phyloP scores from a whole-genome alignment of 2,329 filamentous ascomycete genomes.

The Nigrospora sphaerica region DNA sequence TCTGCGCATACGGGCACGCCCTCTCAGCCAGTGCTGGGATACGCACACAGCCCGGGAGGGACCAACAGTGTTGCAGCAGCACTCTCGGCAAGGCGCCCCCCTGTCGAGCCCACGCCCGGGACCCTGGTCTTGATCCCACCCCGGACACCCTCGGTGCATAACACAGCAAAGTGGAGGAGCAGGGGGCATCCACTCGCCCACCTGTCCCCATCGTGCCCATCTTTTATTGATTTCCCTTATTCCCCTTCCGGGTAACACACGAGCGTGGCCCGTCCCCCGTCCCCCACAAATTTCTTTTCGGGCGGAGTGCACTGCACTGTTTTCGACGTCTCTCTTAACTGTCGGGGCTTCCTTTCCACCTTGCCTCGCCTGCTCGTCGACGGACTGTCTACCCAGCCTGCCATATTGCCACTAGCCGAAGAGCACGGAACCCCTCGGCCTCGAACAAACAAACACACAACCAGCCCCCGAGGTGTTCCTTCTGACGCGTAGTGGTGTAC shows the following conservation, averaged over 20 bases:
- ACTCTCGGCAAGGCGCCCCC: slow-evolving; percentile 1
- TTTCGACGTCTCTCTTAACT: background rate
- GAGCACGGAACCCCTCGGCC: too few relatives aligned
- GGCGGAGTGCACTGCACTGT: slow-evolving; percentile 11
- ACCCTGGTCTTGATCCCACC: slow-evolving; percentile 8
- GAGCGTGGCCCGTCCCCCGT: slow-evolving; percentile 13
- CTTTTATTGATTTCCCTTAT: slow-evolving; percentile 16
- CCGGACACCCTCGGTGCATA: slow-evolving; percentile 18
- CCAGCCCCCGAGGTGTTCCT: too few relatives aligned
- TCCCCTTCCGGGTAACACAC: slow-evolving; percentile 14
- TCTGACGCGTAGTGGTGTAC: too few relatives aligned
- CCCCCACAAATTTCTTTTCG: slow-evolving; percentile 15
- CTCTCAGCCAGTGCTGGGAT: slow-evolving; percentile 1
- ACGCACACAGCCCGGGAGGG: slow-evolving; percentile 1
- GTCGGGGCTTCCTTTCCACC: too few relatives aligned
- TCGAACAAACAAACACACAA: background rate
- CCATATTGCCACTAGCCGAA: too few relatives aligned
- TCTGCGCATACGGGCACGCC: slow-evolving; percentile 1
- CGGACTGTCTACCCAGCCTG: too few relatives aligned
- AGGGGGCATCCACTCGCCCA: slow-evolving; percentile 15
- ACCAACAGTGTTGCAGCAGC: slow-evolving; percentile 1
- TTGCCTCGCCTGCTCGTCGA: too few relatives aligned
- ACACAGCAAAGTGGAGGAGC: slow-evolving; percentile 17
- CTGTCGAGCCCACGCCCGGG: background rate
- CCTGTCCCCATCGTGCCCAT: slow-evolving; percentile 18